Evolutionary conservation across 768 basidiomycete genomes (phyloP).

Genomic region (Tricholoma saponaceum): DNA sequence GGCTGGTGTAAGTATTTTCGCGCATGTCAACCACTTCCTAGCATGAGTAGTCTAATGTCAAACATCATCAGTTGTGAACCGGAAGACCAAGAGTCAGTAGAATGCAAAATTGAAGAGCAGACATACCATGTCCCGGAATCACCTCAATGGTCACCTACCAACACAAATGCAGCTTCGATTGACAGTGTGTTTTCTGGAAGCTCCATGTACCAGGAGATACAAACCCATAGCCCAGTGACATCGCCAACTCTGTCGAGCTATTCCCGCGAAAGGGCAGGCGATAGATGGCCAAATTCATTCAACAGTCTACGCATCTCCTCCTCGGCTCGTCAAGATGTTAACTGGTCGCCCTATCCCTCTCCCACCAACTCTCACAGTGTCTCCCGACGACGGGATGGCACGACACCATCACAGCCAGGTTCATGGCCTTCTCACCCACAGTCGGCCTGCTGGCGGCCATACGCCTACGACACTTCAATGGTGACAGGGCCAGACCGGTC

Average conservation of each 20-base stretch:
- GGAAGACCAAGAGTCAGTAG: slow-evolving; percentile 41
- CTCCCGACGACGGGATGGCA: slow-evolving; percentile 29
- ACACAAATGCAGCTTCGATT: slow-evolving; percentile 21
- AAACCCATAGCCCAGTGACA: slow-evolving; percentile 11
- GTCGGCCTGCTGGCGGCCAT: slow-evolving; percentile 36
- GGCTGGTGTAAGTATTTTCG: slow-evolving; percentile 53
- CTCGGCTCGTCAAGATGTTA: slow-evolving; percentile 16
- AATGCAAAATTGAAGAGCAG: slow-evolving; percentile 47
- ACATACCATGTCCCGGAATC: slow-evolving; percentile 37
- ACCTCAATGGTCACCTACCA: slow-evolving; percentile 33
- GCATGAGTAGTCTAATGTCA: background rate
- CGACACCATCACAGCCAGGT: slow-evolving; percentile 23
- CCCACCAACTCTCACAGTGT: slow-evolving; percentile 20
- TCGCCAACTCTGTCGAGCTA: slow-evolving; percentile 15
- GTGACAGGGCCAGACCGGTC: slow-evolving; percentile 23
- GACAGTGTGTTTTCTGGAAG: slow-evolving; percentile 31
- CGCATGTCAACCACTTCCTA: background rate
- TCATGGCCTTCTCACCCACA: slow-evolving; percentile 35
- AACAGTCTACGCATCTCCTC: slow-evolving; percentile 23
- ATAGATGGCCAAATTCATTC: slow-evolving; percentile 26
- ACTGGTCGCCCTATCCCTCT: slow-evolving; percentile 23
- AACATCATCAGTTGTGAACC: slow-evolving; percentile 10
- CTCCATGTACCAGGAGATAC: slow-evolving; percentile 23
- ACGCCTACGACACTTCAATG: slow-evolving; percentile 25
- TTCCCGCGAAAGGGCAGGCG: slow-evolving; percentile 19